Conservation (phyloP, 2,329 filamentous ascomycete genomes). For the Aureobasidium sp. region DNA sequence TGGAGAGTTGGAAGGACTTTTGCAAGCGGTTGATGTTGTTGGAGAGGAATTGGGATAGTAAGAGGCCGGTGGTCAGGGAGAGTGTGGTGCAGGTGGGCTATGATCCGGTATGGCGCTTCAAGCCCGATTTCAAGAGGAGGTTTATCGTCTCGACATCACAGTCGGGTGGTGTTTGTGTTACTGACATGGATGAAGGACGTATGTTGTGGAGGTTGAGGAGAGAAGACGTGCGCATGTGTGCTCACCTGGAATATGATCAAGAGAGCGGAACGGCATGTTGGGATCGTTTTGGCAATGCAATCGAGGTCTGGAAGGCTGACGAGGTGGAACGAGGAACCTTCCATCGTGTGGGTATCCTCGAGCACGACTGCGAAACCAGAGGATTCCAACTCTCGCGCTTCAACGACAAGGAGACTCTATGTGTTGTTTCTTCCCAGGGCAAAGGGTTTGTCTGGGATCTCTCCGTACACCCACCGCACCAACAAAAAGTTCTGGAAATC, state of each 20-base stretch:
- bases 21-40: slow-evolving; percentile 35
- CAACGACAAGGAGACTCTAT: slow-evolving; percentile 30
- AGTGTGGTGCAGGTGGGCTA: slow-evolving; percentile 34
- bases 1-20: slow-evolving; percentile 35
- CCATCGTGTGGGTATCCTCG: slow-evolving; percentile 30
- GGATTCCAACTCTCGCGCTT: slow-evolving; percentile 35
- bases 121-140: slow-evolving; percentile 38
- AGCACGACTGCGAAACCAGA: slow-evolving; percentile 36
- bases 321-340: slow-evolving; percentile 32
- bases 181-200: slow-evolving; percentile 37
- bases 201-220: slow-evolving; percentile 30
- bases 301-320: slow-evolving; percentile 38
- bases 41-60: slow-evolving; percentile 30
- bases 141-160: slow-evolving; percentile 39
- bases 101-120: slow-evolving; percentile 38
- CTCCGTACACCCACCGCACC: slow-evolving; percentile 23
- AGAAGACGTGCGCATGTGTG: slow-evolving; percentile 33
- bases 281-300: slow-evolving; percentile 35
- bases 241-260: slow-evolving; percentile 36
- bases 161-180: slow-evolving; percentile 37
- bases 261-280: slow-evolving; percentile 38
- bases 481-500: slow-evolving; percentile 31
- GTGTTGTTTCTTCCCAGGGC: slow-evolving; percentile 37
- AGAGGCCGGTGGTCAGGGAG: slow-evolving; percentile 29
- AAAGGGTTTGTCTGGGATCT: slow-evolving; percentile 40